phyloP scores from a whole-genome alignment of 23 red algal genomes.

The Pyropia haitanensis region DNA sequence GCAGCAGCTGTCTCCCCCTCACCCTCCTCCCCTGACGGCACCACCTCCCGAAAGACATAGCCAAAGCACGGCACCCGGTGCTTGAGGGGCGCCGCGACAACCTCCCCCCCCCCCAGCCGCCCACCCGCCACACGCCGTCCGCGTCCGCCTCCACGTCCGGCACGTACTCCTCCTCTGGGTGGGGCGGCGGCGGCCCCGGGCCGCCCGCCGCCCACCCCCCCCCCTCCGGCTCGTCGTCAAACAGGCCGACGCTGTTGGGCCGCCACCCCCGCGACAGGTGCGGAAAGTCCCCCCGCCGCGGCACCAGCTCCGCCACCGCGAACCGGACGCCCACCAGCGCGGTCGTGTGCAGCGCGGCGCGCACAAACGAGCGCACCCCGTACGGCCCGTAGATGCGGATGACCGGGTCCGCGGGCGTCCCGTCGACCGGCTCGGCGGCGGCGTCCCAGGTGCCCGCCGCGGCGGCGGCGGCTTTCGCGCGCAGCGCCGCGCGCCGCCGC shows the following conservation, averaged over 20 bases:
- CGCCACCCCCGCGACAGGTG: constrained; percentile 24
- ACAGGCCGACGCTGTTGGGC: constrained; percentile 33
- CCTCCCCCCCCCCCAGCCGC: constrained; percentile 25
- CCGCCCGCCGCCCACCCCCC: constrained; percentile 7
- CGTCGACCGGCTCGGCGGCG: not conserved
- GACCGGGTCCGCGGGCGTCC: constrained; percentile 18
- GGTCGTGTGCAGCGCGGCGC: constrained; percentile 44
- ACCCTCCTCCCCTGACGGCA: not conserved
- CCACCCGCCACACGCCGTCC: constrained; percentile 73
- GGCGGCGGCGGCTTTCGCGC: too few relatives aligned
- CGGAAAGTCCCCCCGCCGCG: constrained; percentile 45
- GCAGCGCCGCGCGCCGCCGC: constrained; percentile 24
- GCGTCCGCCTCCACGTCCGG: constrained; percentile 43
- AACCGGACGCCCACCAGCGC: constrained; percentile 60
- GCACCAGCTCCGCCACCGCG: constrained; percentile 58
- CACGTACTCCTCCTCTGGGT: constrained; percentile 41
- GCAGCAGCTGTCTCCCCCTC: too few relatives aligned
- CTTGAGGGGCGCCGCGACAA: constrained; percentile 55
- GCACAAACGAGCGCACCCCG: constrained; percentile 71
- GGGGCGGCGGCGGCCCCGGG: constrained; percentile 37
- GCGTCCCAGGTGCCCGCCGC: constrained; percentile 19
- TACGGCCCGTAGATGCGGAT: constrained; percentile 82
- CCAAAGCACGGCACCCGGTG: constrained; percentile 87
- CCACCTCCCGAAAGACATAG: constrained; percentile 60
- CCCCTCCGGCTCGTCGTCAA: constrained; percentile 21